Conservation (phyloP, 2,329 filamentous ascomycete genomes). For the Pseudogymnoascus sp. region DNA sequence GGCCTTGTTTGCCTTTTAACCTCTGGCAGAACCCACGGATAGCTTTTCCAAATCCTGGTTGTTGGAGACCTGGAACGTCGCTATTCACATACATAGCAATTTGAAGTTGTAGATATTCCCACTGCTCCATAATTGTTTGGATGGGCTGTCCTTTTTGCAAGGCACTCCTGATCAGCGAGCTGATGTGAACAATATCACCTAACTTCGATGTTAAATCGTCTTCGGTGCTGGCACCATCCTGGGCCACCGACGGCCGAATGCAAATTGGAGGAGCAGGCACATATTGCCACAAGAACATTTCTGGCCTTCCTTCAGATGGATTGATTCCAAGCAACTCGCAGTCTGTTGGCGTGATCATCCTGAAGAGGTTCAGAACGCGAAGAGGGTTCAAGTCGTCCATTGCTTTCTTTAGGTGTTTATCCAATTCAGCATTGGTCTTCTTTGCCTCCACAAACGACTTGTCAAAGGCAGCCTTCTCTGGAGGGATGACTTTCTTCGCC, state of each 20-base stretch:
- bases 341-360: constrained; percentile 74
- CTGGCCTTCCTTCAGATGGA: constrained; percentile 76
- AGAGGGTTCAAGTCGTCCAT: constrained; percentile 92
- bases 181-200: constrained; percentile 92
- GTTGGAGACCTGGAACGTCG: constrained; percentile 85
- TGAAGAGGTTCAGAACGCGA: constrained; percentile 83
- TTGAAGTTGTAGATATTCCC: constrained; percentile 93
- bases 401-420: constrained; percentile 85
- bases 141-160: constrained; percentile 77
- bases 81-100: constrained; percentile 98
- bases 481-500: constrained; percentile 72
- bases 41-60: constrained; percentile 77
- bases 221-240: constrained; percentile 89
- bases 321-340: constrained; percentile 89
- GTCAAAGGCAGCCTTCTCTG: constrained; percentile 78
- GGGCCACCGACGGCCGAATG: constrained; percentile 86
- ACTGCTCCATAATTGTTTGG: constrained; percentile 91
- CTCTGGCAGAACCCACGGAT: constrained; percentile 93
- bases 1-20: constrained; percentile 92
- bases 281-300: constrained; percentile 98
- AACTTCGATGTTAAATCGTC: constrained; percentile 95
- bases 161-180: constrained; percentile 76
- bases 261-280: constrained; percentile 90
- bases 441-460: constrained; percentile 76
- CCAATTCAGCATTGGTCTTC: constrained; percentile 70